A percentile compares a stretch with the other conserved stretches of the same genome.
Conservation (phyloP, 495 filamentous ascomycete genomes). For the Talaromyces borbonicus region DNA sequence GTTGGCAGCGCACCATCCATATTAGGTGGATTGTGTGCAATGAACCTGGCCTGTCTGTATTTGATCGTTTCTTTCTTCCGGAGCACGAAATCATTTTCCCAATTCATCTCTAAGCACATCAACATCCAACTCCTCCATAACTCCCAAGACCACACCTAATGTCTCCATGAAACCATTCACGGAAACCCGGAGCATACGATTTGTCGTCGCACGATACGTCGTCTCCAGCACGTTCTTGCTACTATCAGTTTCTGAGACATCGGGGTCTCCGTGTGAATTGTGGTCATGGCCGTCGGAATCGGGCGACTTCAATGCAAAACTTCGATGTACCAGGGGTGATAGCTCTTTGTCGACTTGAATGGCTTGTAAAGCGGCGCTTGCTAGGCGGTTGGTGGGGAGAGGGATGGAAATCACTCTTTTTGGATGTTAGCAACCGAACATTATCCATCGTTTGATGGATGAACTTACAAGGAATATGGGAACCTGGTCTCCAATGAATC, state of each 20-base stretch:
- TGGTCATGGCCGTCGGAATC: slow-evolving; percentile 14
- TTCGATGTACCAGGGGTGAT: slow-evolving; percentile 68
- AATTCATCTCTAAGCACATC: slow-evolving; percentile 51
- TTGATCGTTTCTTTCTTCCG: background rate
- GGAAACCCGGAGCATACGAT: slow-evolving; percentile 91
- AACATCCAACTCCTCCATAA: slow-evolving; percentile 82
- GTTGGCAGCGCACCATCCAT: too few relatives aligned
- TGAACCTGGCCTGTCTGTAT: too few relatives aligned
- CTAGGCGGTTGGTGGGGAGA: slow-evolving; percentile 72
- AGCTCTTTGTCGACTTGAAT: slow-evolving; percentile 83
- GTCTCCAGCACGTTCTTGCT: slow-evolving; percentile 53
- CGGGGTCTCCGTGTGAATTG: too few relatives aligned
- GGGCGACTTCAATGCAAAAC: slow-evolving; percentile 45
- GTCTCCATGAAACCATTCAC: slow-evolving; percentile 99
- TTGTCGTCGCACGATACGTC: slow-evolving; percentile 81
- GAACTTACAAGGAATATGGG: slow-evolving; percentile 60
- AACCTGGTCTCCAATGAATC: slow-evolving; percentile 35
- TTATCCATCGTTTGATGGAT: slow-evolving; percentile 2
- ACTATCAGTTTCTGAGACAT: slow-evolving; percentile 29
- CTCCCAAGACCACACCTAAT: slow-evolving; percentile 66
- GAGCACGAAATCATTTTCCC: background rate
- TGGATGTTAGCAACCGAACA: slow-evolving; percentile 9
- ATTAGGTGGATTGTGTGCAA: too few relatives aligned
- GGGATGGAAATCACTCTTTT: slow-evolving; percentile 69
- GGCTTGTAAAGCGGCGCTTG: slow-evolving; percentile 62